phyloP scores from a whole-genome alignment of 345 rosid species.

The Boechera stricta region DNA sequence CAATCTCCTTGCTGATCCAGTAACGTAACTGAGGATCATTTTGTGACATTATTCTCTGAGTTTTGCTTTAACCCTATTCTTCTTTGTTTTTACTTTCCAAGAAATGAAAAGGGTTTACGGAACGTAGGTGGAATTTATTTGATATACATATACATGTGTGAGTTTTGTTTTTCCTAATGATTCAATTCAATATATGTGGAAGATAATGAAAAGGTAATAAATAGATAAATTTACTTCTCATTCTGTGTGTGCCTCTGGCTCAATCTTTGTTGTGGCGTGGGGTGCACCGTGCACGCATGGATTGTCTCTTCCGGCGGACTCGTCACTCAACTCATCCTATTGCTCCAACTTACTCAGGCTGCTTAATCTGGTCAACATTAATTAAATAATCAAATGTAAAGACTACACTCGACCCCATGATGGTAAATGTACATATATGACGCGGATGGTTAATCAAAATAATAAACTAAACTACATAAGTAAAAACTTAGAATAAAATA shows the following conservation, averaged over 20 bases:
- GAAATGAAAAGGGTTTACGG: constrained; percentile 9
- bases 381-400: background rate
- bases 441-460: background rate
- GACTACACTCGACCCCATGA: too few species aligned
- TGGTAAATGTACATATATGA: too few species aligned
- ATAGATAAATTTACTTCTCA: background rate
- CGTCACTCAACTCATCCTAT: background rate
- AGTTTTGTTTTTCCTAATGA: constrained; percentile 9
- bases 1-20: constrained; percentile 77
- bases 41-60: constrained; percentile 27
- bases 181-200: constrained; percentile 8
- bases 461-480: background rate
- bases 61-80: constrained; percentile 15
- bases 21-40: background rate
- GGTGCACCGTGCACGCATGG: background rate
- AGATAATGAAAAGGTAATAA: constrained; percentile 22
- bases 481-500: too few species aligned
- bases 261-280: background rate
- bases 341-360: background rate
- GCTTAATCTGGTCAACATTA: background rate
- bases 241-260: too few species aligned
- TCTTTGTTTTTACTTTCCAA: constrained; percentile 2
- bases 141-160: background rate
- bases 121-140: constrained; percentile 8
- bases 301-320: background rate